Base-by-base conservation (phyloP, 768 basidiomycete species). In the Lactarius tabidus region DNA sequence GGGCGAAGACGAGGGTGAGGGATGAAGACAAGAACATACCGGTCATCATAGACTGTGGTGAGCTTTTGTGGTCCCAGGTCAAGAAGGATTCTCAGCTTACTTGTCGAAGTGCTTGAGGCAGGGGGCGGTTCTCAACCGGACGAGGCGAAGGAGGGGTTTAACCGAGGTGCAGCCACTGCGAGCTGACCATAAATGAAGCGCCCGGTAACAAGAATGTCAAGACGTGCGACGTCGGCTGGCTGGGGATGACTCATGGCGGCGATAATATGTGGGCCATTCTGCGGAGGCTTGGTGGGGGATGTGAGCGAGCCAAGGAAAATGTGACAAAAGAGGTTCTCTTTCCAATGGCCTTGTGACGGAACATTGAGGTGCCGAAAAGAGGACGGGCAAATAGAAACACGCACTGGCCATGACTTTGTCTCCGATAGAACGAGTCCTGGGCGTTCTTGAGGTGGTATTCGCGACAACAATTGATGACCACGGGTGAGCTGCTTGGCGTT, bases 141-240 rank as follows among this genome's bases (percentile, higher is more conserved):
- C 0, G 76, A 74, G n/a, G 73, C 67, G 29, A 73, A 63, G 35
- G 73, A 72, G 14, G 83, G 78, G 51, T 72, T 83, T 87, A 35
- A 84, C 83, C 35, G 86, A 82, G n/a, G 88, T 81, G 72, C 91
- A 89, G 53, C 87, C 87, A 60, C 85, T 79, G 73, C 87, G 84
- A 31, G 87, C 81, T 68, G 90, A 89, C 95, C 95, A 98, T 51
- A 91, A 79, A 43, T 93, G 84, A 48, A 98, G 79, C 38, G 87
- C 88, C 61, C 90, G 83, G 77, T 97, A 93, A 61, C 93, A 82
- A 10, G 95, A 94, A 48, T 98, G 81, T 88, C 85, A 92, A 96
- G 26, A 89, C 78, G 70, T 90, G 81, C 83, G 62, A 90, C 80
- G 72, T 90, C 89, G 17, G 88, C 89, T 20, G 90, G 90, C 76